Conservation (phyloP, 148 eudicot species). For the Vaccinium myrtillus region DNA sequence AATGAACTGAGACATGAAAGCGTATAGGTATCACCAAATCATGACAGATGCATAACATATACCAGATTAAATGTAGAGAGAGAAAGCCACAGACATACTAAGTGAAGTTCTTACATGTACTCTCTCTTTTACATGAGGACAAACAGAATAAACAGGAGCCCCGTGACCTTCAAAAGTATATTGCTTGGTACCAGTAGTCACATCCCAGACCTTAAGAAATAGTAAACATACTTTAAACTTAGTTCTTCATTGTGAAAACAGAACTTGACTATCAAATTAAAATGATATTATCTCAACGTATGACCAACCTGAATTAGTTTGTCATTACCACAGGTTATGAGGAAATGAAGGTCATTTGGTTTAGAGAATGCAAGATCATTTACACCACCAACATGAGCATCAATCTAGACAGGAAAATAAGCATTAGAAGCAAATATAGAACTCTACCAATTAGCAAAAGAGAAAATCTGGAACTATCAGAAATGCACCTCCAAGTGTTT, state of each 20-base stretch:
- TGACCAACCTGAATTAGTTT: slow-evolving; percentile 24
- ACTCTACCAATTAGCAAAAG: neutral
- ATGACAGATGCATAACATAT: neutral
- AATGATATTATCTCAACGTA: neutral
- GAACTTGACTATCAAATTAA: neutral
- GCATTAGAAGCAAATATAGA: neutral
- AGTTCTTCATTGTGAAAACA: neutral
- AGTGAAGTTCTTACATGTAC: slow-evolving; percentile 16
- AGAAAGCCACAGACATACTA: neutral
- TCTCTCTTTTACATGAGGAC: slow-evolving; percentile 19
- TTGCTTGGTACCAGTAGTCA: slow-evolving; percentile 22
- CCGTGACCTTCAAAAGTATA: slow-evolving; percentile 30
- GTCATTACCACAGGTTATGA: slow-evolving; percentile 37
- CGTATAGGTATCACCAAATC: neutral
- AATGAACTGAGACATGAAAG: slow-evolving; percentile 32
- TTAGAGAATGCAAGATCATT: slow-evolving; percentile 35
- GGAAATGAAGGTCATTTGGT: neutral
- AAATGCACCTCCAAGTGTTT: slow-evolving; percentile 26
- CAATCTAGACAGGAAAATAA: slow-evolving; percentile 25
- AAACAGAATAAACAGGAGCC: slow-evolving; percentile 31
- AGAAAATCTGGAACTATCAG: neutral
- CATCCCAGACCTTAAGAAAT: slow-evolving; percentile 27
- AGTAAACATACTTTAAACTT: neutral
- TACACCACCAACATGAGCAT: slow-evolving; percentile 37
- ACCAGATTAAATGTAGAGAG: neutral